phyloP scores from a whole-genome alignment of 2,329 filamentous ascomycete species.

The Scytalidium sp. region DNA sequence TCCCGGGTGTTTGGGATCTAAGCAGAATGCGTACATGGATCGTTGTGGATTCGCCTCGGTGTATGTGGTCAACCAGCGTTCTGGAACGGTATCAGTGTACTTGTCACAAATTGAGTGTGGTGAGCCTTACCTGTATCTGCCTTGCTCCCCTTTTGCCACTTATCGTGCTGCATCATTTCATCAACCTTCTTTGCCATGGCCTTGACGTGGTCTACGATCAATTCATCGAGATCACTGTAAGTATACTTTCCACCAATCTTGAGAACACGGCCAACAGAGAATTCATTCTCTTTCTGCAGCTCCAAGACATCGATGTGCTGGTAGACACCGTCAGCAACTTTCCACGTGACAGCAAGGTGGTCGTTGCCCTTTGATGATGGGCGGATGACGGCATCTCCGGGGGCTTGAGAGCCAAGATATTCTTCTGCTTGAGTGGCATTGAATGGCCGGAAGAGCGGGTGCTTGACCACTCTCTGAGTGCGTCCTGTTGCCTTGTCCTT shows the following conservation, averaged over 20 bases:
- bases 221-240: conserved; percentile 93
- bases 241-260: conserved; percentile 85
- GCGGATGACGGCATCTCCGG: conserved; percentile 90
- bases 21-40: conserved; percentile 93
- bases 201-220: conserved; percentile 96
- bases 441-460: conserved; percentile 92
- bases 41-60: conserved; percentile 93
- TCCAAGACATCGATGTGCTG: conserved; percentile 98
- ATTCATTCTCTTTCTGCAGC: conserved; percentile 95
- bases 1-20: conserved; percentile 85
- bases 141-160: conserved; percentile 80
- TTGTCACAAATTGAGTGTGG: conserved; percentile 7
- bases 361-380: conserved; percentile 94
- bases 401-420: conserved; percentile 79
- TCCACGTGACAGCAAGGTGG: conserved; percentile 96
- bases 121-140: conserved; percentile 74
- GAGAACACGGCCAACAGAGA: conserved; percentile 82
- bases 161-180: conserved; percentile 92
- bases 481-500: conserved; percentile 84
- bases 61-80: conserved; percentile 94
- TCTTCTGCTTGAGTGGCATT: conserved; percentile 91
- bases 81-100: conserved; percentile 41
- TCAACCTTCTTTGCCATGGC: conserved; percentile 98
- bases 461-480: conserved; percentile 93
- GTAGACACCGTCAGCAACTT: conserved; percentile 93